Base-by-base conservation (phyloP, 257 asterid genomes). In the Phtheirospermum japonicum region DNA sequence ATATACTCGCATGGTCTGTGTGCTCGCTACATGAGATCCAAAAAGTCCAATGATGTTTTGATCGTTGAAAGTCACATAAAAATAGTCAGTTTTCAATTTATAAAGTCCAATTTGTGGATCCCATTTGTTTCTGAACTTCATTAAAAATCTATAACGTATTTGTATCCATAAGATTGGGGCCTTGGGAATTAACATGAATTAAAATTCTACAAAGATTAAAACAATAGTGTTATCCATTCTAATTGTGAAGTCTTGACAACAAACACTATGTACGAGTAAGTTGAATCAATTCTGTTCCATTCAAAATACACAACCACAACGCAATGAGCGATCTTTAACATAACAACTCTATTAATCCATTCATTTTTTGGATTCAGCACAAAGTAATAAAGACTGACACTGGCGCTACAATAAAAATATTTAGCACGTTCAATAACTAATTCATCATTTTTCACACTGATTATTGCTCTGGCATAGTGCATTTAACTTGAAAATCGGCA, bases 131-230 rank as follows among this genome's bases (percentile, higher is more conserved):
- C 39, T 20, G 14, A 36, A 55, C 20, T 33, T 63, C 45, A 16
- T 57, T 36, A 10, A 49, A 34, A 18, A 52, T 17, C 18, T 31
- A 45, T 12, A 33, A 14, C 55, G 40, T 48, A 7, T 16, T 17
- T 34, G 43, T 7, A 13, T 57, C 8, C 58, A 26, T n/a, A 63
- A 52, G 61, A 28, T 36, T 57, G 63, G 37, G 66, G 9, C 2
- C 20, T 4, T 31, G 16, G 6, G 19, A 48, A 46, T 28, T 59
- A 17, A 39, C 18, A 48, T 34, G 6, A 5, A 39, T 37, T 11
- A 13, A 49, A n/a, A 51, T 26, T 39, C 26, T 32, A 23, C 8
- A 43, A 14, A 4, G 16, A 9, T 17, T 57, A 14, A 19, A 57
- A 39, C 23, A 20, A 19, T 16, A n/a, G 6, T 19, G 2, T 33